phyloP scores from a whole-genome alignment of 495 filamentous ascomycete species.

The Hypoxylon fuscum region DNA sequence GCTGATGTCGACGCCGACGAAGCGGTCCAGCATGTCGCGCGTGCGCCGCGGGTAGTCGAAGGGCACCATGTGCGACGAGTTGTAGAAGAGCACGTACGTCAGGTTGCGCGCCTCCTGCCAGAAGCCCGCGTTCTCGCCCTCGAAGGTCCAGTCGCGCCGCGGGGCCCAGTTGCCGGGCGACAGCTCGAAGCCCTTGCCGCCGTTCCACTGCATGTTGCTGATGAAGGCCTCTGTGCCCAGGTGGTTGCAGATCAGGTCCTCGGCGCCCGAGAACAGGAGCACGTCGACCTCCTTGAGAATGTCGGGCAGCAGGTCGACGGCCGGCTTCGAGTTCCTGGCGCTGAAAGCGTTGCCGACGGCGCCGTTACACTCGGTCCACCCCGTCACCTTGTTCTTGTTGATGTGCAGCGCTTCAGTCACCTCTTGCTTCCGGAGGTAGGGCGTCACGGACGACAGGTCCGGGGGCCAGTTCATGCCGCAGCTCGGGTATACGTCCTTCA shows the following conservation, averaged over 20 bases:
- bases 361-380: slow-evolving; percentile 91
- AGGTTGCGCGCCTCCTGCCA: slow-evolving; percentile 95
- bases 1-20: slow-evolving; percentile 92
- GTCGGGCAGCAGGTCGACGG: slow-evolving; percentile 77
- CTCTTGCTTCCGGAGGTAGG: slow-evolving; percentile 84
- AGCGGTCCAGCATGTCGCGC: slow-evolving; percentile 96
- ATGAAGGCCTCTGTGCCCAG: slow-evolving; percentile 93
- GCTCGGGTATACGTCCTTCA: slow-evolving; percentile 73
- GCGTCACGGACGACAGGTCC: slow-evolving; percentile 77
- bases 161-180: slow-evolving; percentile 91
- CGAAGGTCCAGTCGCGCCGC: slow-evolving; percentile 92
- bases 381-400: slow-evolving; percentile 78
- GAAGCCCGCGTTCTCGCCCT: slow-evolving; percentile 86
- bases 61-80: slow-evolving; percentile 96
- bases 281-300: slow-evolving; percentile 79
- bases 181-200: slow-evolving; percentile 87
- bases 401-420: slow-evolving; percentile 84
- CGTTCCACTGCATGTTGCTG: slow-evolving; percentile 90
- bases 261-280: slow-evolving; percentile 89
- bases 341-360: slow-evolving; percentile 75
- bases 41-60: slow-evolving; percentile 88
- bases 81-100: slow-evolving; percentile 95
- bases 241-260: slow-evolving; percentile 97
- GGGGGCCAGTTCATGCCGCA: slow-evolving; percentile 98
- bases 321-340: slow-evolving; percentile 72